Evolutionary conservation across 1,139 yeast species (phyloP), one percentile per base, ranked within the genome.

Genomic region (Geotrichum australiense): DNA sequence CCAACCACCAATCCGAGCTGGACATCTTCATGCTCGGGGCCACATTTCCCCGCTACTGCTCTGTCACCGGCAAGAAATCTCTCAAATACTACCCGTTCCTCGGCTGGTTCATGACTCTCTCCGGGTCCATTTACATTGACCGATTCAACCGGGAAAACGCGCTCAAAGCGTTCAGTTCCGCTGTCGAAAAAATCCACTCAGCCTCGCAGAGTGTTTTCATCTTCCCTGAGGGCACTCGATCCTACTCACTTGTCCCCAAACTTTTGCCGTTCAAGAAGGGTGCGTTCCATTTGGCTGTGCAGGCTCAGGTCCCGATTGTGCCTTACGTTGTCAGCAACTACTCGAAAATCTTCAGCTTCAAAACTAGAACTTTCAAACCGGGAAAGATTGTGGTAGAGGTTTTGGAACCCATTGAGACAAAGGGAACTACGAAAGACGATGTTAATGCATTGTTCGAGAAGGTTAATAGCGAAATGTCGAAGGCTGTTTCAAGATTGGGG

Each of bases 261-360:
- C 65, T 93, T 61, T 70, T 86, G 43, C 94, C 95, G 1, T 86
- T 93, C 65, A 93, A 93, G 64, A 93, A 93, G 61, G 99, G 99
- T 39, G 97, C 97, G 0, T 93, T 93, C 77, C 96, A 91, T 64
- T 73, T 93, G 57, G 98, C 99, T 11, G 82, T 82, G 48, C 95
- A 89, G 63, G 95, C 95, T 3, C 78, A 77, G 32, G 78, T 91
- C 27, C 97, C 97, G 18, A 68, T 93, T 35, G 77, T 91, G 11
- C 98, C 99, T 3, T 70, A 83, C 38, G 94, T 86, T 8, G 86
- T 85, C 8, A 76, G 89, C 35, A 93, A 93, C 65, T 84, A 94
- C 46, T 80, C 94, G 5, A 74, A 76, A 28, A 62, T 93, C 32
- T 75, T 84, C 65, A 74, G 77, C 54, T 66, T 83, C 37, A 73